A percentile compares a stretch with the other conserved stretches of the same genome.
Evolutionary conservation across 176 grass and related monocot species (phyloP).

Genomic region (Ensete ventricosum): DNA sequence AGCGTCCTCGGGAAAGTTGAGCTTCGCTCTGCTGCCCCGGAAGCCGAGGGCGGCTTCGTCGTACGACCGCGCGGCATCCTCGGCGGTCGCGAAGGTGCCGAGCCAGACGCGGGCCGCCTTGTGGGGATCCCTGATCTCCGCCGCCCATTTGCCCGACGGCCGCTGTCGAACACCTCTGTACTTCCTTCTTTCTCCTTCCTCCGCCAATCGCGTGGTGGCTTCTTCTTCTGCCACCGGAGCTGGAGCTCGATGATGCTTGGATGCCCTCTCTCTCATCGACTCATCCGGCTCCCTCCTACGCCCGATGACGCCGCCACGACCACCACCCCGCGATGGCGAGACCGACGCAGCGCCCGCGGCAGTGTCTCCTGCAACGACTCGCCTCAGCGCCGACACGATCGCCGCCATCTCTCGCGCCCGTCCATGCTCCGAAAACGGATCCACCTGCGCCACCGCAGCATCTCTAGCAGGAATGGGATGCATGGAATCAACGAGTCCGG

Average conservation of each 20-base stretch:
- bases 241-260: not conserved
- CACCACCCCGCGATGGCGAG: not conserved
- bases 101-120: slow-evolving; percentile 87
- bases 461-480: not conserved
- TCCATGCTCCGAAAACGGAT: not conserved
- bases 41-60: slow-evolving; percentile 59
- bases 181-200: slow-evolving; percentile 22
- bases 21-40: slow-evolving; percentile 51
- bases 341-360: not conserved
- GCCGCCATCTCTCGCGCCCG: slow-evolving; percentile 42
- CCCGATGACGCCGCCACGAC: not conserved
- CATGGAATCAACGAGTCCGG: not conserved
- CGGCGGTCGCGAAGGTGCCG: slow-evolving; percentile 69
- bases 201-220: not conserved
- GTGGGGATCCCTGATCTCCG: slow-evolving; percentile 71
- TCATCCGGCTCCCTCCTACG: slow-evolving; percentile 15
- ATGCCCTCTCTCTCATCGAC: slow-evolving; percentile 11
- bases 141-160: slow-evolving; percentile 85
- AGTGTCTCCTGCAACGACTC: slow-evolving; percentile 34
- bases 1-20: slow-evolving; percentile 63
- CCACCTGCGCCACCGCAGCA: not conserved
- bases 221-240: not conserved
- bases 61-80: slow-evolving; percentile 71
- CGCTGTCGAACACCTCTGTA: slow-evolving; percentile 58
- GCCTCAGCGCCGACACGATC: slow-evolving; percentile 57